Evolutionary conservation across 2,329 filamentous ascomycete species (phyloP), one percentile per base, ranked within the genome.

Genomic region (Aspergillus sojae): DNA sequence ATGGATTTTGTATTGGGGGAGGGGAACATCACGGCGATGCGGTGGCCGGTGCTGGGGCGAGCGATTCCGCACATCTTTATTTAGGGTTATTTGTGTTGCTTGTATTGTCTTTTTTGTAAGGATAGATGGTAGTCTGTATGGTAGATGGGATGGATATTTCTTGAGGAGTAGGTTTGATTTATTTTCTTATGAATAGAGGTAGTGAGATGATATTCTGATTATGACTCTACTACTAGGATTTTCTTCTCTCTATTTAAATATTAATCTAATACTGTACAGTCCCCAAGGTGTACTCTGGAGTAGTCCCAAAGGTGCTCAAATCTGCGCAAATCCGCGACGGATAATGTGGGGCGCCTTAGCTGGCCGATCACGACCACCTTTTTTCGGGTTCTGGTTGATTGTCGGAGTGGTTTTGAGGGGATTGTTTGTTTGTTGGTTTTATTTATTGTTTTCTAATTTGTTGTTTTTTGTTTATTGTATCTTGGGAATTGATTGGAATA

Each of bases 21-120:
- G 21, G 74, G 74, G 53, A 74, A 77, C 19, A 78, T 70, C 48
- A 77, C 72, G 36, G 75, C 75, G 60, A 78, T 76, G 52, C 70
- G 72, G 12, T 73, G 71, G 36, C 74, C 77, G 30, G 70, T 81
- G 30, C 84, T 84, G 16, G 70, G 84, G 26, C 73, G 88, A 56
- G 74, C 71, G 11, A 83, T 84, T 0, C 75, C 81, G 5, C 87
- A 87, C 23, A 82, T 61, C 26, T 28, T 28, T 6, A 6, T 28
- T 28, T 7, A 28, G 26, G 10, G 23, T 34, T 34, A 19, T 39
- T n/a, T 3, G 19, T 14, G 14, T 16, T 36, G n/a, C n/a, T n/a
- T n/a, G n/a, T n/a, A n/a, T n/a, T n/a, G n/a, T n/a, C n/a, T n/a
- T n/a, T n/a, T n/a, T n/a, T n/a, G n/a, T n/a, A n/a, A n/a, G n/a